These are phyloP conservation scores for Flaveria sonorensis DNA, from an alignment of 129 eudicot genomes.

Conservation along the genomic window DNA sequence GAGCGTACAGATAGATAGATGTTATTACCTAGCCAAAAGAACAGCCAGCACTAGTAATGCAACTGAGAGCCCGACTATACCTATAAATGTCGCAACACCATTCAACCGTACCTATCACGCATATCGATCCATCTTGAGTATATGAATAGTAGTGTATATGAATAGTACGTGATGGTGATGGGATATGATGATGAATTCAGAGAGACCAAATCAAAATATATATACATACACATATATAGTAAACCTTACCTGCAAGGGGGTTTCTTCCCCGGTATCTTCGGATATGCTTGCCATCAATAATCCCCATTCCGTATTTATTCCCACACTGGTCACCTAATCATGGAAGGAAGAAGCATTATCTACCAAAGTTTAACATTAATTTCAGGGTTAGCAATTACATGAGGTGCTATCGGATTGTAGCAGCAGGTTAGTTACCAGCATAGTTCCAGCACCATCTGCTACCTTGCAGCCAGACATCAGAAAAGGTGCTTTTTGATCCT, in stretches of 20 bases:
- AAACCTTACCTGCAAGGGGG: constrained; percentile 80
- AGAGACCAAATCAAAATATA: not conserved
- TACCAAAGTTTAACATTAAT: too few relatives aligned
- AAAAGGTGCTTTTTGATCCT: constrained; percentile 82
- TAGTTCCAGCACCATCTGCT: constrained; percentile 94
- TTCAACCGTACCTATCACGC: constrained; percentile 77
- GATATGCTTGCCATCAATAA: constrained; percentile 92
- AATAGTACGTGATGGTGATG: not conserved
- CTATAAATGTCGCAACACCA: constrained; percentile 93
- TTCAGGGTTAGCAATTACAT: too few relatives aligned
- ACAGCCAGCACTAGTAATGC: constrained; percentile 67
- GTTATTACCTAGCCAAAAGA: constrained; percentile 67
- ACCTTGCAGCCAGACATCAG: constrained; percentile 95
- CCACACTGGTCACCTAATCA: constrained; percentile 85
- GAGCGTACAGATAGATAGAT: not conserved
- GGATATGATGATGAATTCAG: not conserved
- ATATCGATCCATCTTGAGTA: not conserved
- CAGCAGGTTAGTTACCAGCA: constrained; percentile 62
- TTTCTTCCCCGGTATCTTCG: constrained; percentile 96
- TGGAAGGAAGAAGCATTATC: constrained; percentile 1
- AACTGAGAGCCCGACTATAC: constrained; percentile 86
- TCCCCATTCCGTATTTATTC: constrained; percentile 98
- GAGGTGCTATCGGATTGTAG: too few relatives aligned
- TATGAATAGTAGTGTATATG: not conserved
- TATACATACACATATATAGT: not conserved